A percentile compares a stretch with the other conserved stretches of the same genome.
phyloP scores from a whole-genome alignment of 768 basidiomycete species.

The Suillus paluster region DNA sequence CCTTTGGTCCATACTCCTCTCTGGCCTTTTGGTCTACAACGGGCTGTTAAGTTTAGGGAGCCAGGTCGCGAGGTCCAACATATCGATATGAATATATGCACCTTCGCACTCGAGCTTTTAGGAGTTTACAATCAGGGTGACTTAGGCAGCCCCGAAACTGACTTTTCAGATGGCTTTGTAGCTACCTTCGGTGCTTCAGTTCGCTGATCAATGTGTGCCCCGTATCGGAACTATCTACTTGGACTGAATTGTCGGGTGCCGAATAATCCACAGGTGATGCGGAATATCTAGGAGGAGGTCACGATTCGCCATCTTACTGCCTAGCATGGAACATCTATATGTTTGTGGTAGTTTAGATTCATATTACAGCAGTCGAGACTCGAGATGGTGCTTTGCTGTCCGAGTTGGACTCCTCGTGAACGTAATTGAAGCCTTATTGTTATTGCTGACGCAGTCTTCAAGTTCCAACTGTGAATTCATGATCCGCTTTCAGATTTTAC shows the following conservation, averaged over 20 bases:
- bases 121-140: conserved; percentile 9
- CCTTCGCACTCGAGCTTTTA: not conserved
- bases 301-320: not conserved
- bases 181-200: conserved; percentile 31
- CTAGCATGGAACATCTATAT: not conserved
- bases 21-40: conserved; percentile 27
- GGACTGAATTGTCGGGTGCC: not conserved
- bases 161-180: conserved; percentile 34
- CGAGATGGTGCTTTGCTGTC: not conserved
- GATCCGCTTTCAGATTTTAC: not conserved
- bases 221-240: not conserved
- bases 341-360: not conserved
- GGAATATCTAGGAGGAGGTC: not conserved
- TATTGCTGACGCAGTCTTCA: not conserved
- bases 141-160: conserved; percentile 27
- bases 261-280: not conserved
- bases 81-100: conserved; percentile 14
- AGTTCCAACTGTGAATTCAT: too few species aligned
- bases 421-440: not conserved
- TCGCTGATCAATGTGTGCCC: conserved; percentile 8
- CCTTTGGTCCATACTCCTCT: not conserved
- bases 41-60: conserved; percentile 26
- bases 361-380: not conserved
- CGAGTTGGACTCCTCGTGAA: not conserved
- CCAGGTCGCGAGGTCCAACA: conserved; percentile 29